Evolutionary conservation across 1,139 yeast species (phyloP).

Genomic region (Sugiyamaella pinicola): DNA sequence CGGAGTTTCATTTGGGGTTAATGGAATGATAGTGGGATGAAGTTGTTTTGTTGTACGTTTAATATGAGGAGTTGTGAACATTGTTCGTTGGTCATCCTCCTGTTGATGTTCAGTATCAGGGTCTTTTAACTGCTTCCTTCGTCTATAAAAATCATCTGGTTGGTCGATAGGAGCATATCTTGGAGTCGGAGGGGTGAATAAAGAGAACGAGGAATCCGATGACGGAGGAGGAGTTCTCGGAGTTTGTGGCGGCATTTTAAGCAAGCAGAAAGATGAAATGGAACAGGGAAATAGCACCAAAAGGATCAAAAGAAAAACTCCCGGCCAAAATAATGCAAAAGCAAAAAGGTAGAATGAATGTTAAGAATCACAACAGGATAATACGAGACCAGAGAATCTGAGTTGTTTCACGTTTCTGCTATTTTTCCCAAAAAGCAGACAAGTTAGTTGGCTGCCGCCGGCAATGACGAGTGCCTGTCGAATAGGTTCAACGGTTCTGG

Average conservation of each 20-base stretch:
- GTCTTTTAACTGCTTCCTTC: conserved; percentile 16
- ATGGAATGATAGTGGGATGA: conserved; percentile 22
- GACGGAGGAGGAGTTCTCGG: conserved; percentile 40
- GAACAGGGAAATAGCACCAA: neutral
- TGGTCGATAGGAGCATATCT: conserved; percentile 43
- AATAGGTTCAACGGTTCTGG: too few relatives aligned
- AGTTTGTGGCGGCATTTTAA: conserved; percentile 23
- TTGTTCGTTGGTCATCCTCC: neutral
- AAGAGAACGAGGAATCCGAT: conserved; percentile 27
- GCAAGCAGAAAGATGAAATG: neutral
- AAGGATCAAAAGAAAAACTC: neutral
- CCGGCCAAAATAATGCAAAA: neutral
- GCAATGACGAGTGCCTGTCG: too few relatives aligned
- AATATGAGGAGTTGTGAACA: conserved; percentile 2
- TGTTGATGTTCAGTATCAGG: conserved; percentile 7
- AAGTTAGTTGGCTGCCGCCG: too few relatives aligned
- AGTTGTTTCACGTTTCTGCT: too few relatives aligned
- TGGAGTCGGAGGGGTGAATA: conserved; percentile 43
- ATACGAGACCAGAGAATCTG: too few relatives aligned
- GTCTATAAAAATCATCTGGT: conserved; percentile 33
- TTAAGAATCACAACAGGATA: too few relatives aligned
- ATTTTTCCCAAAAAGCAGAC: too few relatives aligned
- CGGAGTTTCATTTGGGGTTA: conserved; percentile 37
- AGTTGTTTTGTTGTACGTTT: conserved; percentile 6
- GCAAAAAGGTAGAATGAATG: too few relatives aligned